These are phyloP conservation scores for Exutisphaerella laricina DNA, from an alignment of 2,329 filamentous ascomycete genomes.

Conservation along the genomic window DNA sequence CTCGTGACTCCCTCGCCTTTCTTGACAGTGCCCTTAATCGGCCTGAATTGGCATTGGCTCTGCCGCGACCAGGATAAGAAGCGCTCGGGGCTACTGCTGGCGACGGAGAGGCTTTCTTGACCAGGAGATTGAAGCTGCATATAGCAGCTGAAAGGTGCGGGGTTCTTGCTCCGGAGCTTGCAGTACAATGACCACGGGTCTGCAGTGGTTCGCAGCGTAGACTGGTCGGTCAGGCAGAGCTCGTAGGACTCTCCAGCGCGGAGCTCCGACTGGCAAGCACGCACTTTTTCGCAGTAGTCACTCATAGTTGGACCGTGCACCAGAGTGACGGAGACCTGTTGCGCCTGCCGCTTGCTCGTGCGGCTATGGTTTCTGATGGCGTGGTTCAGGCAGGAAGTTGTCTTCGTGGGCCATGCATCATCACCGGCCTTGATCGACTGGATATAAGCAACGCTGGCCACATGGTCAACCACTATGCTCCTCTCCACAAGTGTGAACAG, in stretches of 20 bases:
- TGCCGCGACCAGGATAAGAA: conserved; percentile 65
- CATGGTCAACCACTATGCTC: conserved; percentile 72
- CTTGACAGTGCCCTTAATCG: conserved; percentile 95
- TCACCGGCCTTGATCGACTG: conserved; percentile 57
- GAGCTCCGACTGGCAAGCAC: conserved; percentile 63
- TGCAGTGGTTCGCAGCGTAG: conserved; percentile 48
- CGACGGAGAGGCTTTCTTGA: conserved; percentile 51
- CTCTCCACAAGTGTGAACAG: conserved; percentile 71
- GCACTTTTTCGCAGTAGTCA: conserved; percentile 62
- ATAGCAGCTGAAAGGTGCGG: conserved; percentile 80
- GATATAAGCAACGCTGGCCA: conserved; percentile 55
- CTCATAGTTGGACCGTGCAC: conserved; percentile 23
- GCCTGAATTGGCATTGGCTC: conserved; percentile 70
- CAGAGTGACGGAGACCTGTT: conserved; percentile 8
- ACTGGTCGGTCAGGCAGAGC: conserved; percentile 74
- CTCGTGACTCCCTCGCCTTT: conserved; percentile 65
- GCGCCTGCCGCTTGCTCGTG: neutral
- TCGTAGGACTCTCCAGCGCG: conserved; percentile 78
- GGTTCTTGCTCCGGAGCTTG: conserved; percentile 63
- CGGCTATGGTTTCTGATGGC: neutral
- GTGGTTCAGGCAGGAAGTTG: neutral
- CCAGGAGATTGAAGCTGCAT: conserved; percentile 55
- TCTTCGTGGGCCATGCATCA: conserved; percentile 26
- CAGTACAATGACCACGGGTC: conserved; percentile 65
- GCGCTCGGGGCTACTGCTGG: conserved; percentile 82